Evolutionary conservation across 1,284 basidiomycete genomes (phyloP).

Genomic region (Melampsora larici-populina): DNA sequence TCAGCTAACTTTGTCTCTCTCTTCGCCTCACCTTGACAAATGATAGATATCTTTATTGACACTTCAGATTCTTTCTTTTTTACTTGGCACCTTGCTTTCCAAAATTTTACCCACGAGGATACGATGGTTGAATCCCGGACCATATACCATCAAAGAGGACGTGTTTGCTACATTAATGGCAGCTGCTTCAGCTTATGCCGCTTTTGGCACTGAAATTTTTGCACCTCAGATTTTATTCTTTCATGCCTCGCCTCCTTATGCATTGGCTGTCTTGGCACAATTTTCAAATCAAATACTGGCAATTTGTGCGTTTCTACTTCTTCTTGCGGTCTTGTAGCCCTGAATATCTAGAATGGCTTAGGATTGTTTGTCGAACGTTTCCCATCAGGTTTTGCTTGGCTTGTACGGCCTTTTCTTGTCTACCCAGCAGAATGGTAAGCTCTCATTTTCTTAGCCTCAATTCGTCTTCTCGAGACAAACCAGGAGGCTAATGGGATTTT

Average conservation of each 20-base stretch:
- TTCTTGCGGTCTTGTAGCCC: neutral
- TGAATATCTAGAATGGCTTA: neutral
- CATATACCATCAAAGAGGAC: constrained; percentile 43
- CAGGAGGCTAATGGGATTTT: neutral
- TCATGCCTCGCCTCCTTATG: constrained; percentile 14
- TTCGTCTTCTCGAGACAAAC: too few species aligned
- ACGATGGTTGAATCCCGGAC: constrained; percentile 34
- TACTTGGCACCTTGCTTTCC: constrained; percentile 37
- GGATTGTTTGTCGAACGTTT: neutral
- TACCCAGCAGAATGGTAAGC: constrained; percentile 36
- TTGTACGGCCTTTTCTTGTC: constrained; percentile 32
- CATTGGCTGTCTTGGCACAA: constrained; percentile 30
- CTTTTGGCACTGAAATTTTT: constrained; percentile 43
- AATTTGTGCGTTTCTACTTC: constrained; percentile 23
- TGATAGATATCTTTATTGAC: constrained; percentile 40
- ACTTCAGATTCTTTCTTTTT: constrained; percentile 43
- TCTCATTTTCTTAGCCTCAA: neutral
- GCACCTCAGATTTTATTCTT: constrained; percentile 42
- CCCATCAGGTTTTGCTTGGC: constrained; percentile 37
- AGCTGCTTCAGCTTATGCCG: constrained; percentile 42
- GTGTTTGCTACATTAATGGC: constrained; percentile 44
- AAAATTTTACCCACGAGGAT: constrained; percentile 29
- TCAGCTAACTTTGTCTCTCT: neutral
- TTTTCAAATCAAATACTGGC: constrained; percentile 43
- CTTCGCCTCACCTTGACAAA: neutral